Percentiles rank a stretch among this genome's conserved stretches.
Evolutionary conservation across 768 basidiomycete species (phyloP).

Genomic region (Lactarius quietus): DNA sequence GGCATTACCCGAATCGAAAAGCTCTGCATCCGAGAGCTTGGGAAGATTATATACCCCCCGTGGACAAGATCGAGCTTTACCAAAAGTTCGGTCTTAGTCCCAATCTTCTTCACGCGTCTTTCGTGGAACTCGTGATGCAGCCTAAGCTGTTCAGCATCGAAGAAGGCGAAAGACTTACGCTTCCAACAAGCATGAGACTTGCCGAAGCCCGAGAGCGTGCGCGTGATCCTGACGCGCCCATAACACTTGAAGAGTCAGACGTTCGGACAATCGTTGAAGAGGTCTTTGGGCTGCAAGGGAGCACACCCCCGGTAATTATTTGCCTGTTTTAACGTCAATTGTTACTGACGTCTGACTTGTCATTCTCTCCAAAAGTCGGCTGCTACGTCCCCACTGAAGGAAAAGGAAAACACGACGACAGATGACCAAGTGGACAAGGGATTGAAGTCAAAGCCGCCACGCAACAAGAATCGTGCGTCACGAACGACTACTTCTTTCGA

Average conservation of each 20-base stretch:
- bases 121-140: conserved; percentile 49
- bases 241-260: neutral
- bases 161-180: conserved; percentile 56
- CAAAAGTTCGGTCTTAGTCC: conserved; percentile 48
- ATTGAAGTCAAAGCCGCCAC: too few relatives aligned
- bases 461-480: too few relatives aligned
- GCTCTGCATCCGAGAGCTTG: conserved; percentile 54
- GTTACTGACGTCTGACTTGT: too few relatives aligned
- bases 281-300: too few relatives aligned
- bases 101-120: conserved; percentile 47
- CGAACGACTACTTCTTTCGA: too few relatives aligned
- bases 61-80: conserved; percentile 56
- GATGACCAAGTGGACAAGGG: too few relatives aligned
- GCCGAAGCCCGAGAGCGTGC: conserved; percentile 48
- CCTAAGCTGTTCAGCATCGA: conserved; percentile 45
- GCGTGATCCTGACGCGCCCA: neutral
- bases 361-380: too few relatives aligned
- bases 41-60: conserved; percentile 41
- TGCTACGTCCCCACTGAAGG: too few relatives aligned
- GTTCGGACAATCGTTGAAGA: too few relatives aligned
- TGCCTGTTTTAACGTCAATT: too few relatives aligned
- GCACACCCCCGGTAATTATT: too few relatives aligned
- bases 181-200: conserved; percentile 44
- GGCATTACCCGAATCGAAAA: conserved; percentile 46
- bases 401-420: too few relatives aligned